Percentiles rank a stretch among this genome's conserved stretches.
These are phyloP conservation scores for Artemisia argyi DNA, from an alignment of 129 eudicot genomes.

Conservation along the genomic window DNA sequence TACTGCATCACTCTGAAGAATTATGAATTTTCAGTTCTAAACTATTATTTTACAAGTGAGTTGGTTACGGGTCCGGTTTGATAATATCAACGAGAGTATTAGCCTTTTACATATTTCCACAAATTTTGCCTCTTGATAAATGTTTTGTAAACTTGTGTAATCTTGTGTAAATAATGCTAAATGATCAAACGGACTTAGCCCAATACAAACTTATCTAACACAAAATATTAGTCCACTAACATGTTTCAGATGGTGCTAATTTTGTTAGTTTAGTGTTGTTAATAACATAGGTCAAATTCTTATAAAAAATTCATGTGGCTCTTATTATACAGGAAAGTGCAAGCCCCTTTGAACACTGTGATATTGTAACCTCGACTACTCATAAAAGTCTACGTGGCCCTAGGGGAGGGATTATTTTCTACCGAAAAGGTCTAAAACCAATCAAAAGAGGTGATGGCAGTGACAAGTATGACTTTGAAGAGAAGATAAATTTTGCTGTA, in stretches of 20 bases:
- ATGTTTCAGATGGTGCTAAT: background rate
- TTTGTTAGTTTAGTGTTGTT: background rate
- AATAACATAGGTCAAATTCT: background rate
- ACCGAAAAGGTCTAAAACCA: constrained; percentile 79
- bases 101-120: background rate
- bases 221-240: no score
- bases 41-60: no score
- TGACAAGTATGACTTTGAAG: constrained; percentile 87
- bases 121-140: background rate
- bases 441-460: constrained; percentile 68
- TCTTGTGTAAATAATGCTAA: no score
- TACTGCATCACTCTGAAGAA: no score
- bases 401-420: constrained; percentile 92
- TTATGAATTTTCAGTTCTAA: no score
- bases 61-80: no score
- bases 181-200: no score
- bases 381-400: constrained; percentile 99
- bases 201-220: no score
- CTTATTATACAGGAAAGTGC: constrained; percentile 66
- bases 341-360: constrained; percentile 91
- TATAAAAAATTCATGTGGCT: background rate
- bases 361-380: constrained; percentile 93
- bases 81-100: background rate
- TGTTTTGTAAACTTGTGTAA: no score
- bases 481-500: constrained; percentile 90